These are phyloP conservation scores for Pseudozyma thailandica DNA, from an alignment of 1,284 basidiomycete species.

Conservation along the genomic window DNA sequence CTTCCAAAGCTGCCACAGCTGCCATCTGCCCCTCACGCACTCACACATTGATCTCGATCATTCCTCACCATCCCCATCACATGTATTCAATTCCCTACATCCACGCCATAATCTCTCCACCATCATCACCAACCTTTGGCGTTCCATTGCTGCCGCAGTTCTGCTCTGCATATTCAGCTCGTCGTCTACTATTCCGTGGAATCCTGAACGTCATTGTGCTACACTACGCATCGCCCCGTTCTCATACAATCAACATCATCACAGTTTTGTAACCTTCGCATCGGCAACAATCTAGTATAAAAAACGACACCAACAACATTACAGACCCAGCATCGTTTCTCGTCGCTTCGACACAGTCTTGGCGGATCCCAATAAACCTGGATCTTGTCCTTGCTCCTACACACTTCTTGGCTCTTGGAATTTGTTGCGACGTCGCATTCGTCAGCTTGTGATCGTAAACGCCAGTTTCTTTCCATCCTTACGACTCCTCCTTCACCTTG, in stretches of 20 bases:
- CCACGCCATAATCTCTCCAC: not conserved
- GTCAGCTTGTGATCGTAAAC: too few species aligned
- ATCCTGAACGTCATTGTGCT: not conserved
- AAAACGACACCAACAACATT: not conserved
- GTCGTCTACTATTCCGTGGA: conserved; percentile 16
- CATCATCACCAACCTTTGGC: not conserved
- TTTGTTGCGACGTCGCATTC: too few species aligned
- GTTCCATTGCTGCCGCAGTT: conserved; percentile 12
- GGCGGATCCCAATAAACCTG: too few species aligned
- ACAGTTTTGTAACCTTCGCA: not conserved
- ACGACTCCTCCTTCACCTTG: too few species aligned
- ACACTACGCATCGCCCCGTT: not conserved
- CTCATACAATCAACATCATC: not conserved
- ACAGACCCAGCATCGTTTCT: not conserved
- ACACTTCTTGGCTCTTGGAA: too few species aligned
- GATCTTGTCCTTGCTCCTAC: too few species aligned
- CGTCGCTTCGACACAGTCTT: not conserved
- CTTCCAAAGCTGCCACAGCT: too few species aligned
- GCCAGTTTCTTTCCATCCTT: too few species aligned
- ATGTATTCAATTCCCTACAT: not conserved
- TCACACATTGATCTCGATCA: too few species aligned
- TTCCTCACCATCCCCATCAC: not conserved
- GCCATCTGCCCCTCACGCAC: too few species aligned
- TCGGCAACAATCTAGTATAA: not conserved
- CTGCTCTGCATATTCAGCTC: conserved; percentile 13